Percentiles rank a stretch among this genome's conserved stretches.
phyloP scores from a whole-genome alignment of 1,284 basidiomycete genomes.

The Naganishia cerealis region DNA sequence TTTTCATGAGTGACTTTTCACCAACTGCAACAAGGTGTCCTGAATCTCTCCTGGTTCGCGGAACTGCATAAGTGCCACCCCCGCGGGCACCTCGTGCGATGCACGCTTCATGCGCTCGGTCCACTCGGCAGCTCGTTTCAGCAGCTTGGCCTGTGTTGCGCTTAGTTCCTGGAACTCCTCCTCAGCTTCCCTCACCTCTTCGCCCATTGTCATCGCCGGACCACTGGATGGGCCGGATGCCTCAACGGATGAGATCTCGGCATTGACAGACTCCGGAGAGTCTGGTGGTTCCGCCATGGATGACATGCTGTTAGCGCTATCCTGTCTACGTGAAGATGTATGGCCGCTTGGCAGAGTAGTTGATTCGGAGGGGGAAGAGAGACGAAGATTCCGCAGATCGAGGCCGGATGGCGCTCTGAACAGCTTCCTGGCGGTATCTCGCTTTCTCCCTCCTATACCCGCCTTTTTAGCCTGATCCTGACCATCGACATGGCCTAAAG shows the following conservation, averaged over 20 bases:
- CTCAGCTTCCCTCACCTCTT: conserved; percentile 31
- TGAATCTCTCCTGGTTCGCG: conserved; percentile 42
- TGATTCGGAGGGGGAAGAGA: neutral
- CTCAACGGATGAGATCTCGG: conserved; percentile 1
- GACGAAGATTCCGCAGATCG: conserved; percentile 16
- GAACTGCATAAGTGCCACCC: conserved; percentile 41
- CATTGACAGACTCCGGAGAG: neutral
- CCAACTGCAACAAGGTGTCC: conserved; percentile 29
- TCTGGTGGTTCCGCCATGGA: neutral
- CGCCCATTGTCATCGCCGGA: conserved; percentile 4
- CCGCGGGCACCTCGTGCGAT: conserved; percentile 34
- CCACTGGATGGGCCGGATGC: conserved; percentile 13
- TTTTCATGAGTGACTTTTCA: neutral
- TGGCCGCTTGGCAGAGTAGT: neutral
- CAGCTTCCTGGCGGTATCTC: conserved; percentile 27
- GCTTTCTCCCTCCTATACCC: conserved; percentile 24
- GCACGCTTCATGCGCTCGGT: conserved; percentile 38
- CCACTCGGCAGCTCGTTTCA: conserved; percentile 44
- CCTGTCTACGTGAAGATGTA: neutral
- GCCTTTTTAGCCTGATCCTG: conserved; percentile 28
- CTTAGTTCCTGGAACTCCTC: conserved; percentile 40
- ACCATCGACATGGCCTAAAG: conserved; percentile 23
- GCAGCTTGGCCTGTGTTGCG: conserved; percentile 44
- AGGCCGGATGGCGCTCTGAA: conserved; percentile 10
- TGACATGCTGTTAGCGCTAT: neutral